Percentiles rank a stretch among this genome's conserved stretches.
Evolutionary conservation across 2,329 filamentous ascomycete species (phyloP).

Genomic region (Botrytis aclada): DNA sequence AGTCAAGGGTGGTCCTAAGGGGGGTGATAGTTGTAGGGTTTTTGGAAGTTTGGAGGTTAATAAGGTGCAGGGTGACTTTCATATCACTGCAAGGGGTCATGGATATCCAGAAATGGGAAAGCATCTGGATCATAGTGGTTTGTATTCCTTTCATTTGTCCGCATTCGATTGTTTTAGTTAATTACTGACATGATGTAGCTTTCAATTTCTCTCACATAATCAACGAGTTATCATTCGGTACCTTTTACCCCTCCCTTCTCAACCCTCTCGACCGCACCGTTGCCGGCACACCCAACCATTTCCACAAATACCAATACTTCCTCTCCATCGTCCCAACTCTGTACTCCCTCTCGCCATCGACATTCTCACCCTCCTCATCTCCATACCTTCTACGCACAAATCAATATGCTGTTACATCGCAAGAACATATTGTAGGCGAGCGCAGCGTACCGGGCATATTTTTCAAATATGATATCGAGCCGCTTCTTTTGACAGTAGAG

Average conservation of each 20-base stretch:
- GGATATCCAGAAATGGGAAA: conserved; percentile 79
- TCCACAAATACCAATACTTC: conserved; percentile 98
- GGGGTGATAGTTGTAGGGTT: conserved; percentile 76
- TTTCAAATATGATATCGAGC: conserved; percentile 99
- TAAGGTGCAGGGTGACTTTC: conserved; percentile 97
- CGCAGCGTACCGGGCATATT: conserved; percentile 82
- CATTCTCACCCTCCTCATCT: conserved; percentile 26
- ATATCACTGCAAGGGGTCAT: conserved; percentile 92
- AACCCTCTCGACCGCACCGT: conserved; percentile 94
- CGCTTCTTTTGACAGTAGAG: conserved; percentile 80
- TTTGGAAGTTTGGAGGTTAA: conserved; percentile 90
- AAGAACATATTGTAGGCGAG: conserved; percentile 69
- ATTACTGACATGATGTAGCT: conserved; percentile 47
- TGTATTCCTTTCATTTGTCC: conserved; percentile 34
- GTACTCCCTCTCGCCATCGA: conserved; percentile 64
- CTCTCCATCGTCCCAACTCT: conserved; percentile 91
- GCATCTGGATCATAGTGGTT: conserved; percentile 80
- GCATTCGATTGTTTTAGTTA: not conserved
- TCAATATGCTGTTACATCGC: conserved; percentile 95
- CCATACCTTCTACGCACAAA: conserved; percentile 78
- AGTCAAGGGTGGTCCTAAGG: conserved; percentile 41
- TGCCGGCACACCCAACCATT: conserved; percentile 70
- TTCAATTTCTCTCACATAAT: conserved; percentile 99
- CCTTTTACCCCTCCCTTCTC: conserved; percentile 89
- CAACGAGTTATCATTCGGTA: conserved; percentile 92